Evolutionary conservation across 2,329 filamentous ascomycete species (phyloP), one percentile per base, ranked within the genome.

Genomic region (Elsinoe necatrix): DNA sequence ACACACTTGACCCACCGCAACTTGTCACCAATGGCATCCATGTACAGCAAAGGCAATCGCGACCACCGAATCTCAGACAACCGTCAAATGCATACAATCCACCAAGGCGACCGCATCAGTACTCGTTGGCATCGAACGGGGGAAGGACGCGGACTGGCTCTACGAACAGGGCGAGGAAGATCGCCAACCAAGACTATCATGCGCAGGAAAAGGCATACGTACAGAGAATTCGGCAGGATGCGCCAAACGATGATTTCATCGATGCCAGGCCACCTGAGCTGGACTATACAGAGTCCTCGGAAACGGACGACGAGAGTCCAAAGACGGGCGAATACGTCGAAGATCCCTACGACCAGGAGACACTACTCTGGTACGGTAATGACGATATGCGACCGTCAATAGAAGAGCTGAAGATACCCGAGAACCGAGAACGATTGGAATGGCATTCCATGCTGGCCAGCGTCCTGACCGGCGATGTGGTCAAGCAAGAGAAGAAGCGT

Each of bases 361-460:
- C 89, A 16, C 84, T 95, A 67, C 83, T 97, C 68, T 95, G 95
- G 65, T 91, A 95, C 67, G 87, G 89, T 58, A 90, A 92, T 65
- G 89, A 96, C 65, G 86, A 93, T 63, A 81, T 89, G 62, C 87
- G 93, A 65, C 91, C 91, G 0, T 93, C 89, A 2, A 79, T 89
- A 21, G 93, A 97, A 66, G 93, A 98, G 69, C 72, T 97, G 54
- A 86, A 87, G 70, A 87, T 96, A 64, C 87, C 90, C 0, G 83
- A 85, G 61, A 96, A 91, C 67, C 81, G 91, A 60, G 93, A 97
- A 71, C 80, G 92, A 43, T 77, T 98, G 21, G 93, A 98, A 72
- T 98, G 93, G 93, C 91, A 98, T 72, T 89, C 89, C 2, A 98
- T 98, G 93, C 75, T 98, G 57, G 89, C 92, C 59, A 95, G 92